Evolutionary conservation across 257 asterid species (phyloP), one percentile per base, ranked within the genome.

Genomic region (Ballota nigra): DNA sequence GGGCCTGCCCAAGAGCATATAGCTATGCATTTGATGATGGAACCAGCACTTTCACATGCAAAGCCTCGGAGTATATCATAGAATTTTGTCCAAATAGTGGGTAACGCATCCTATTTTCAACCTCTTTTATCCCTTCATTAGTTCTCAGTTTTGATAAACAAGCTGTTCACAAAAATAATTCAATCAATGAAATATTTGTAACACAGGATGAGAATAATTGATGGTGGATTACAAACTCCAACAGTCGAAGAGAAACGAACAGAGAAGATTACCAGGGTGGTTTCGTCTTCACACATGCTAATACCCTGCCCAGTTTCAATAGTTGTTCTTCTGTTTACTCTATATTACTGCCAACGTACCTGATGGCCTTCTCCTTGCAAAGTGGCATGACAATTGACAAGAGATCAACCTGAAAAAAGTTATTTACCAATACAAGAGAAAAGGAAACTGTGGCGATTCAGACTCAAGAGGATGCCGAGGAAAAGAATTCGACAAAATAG

Each of bases 41-140:
- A 66, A 91, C 96, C 74, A 87, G 97, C 92, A 91, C 96, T 74
- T 89, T 87, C 76, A 91, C 97, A 6, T 91, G 96, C 92, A 87
- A 89, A 78, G 89, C 95, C 60, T 53, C 73, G 0, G 85, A 82
- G 24, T 91, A 91, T 65, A 71, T 70, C 51, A 65, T 75, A 9
- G 55, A 72, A 20, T 91, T 91, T 68, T 89, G 92, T 63, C 92
- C 92, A 71, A 77, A 78, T 38, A 76, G 70, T n/a, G 85, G 87
- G 87, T 75, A 85, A 78, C 60, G 67, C 56, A 67, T 59, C 38
- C 1, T 66, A 43, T 67, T 41, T 5, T 56, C 26, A 8, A 61
- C 62, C 66, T 33, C 67, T 65, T 40, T 20, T 29, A 5, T 56
- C 36, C 51, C 40, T 59, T 31, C 58, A 43, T 20, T 7, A 29